Conservation (phyloP, 1,139 yeast genomes). For the Trichomonascaceae sp. region DNA sequence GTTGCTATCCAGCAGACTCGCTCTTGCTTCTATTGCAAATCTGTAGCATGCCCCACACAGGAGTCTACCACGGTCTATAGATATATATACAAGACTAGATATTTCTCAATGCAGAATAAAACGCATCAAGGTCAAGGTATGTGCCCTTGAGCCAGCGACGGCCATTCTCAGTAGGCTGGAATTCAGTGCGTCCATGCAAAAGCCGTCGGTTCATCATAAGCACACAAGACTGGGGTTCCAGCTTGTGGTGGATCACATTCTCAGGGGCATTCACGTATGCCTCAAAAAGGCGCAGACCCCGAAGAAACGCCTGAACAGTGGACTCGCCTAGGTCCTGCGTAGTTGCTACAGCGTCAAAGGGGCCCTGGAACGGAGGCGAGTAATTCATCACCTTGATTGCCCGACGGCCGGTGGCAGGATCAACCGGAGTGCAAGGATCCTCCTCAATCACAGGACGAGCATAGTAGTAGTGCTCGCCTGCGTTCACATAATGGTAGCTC, state of each 20-base stretch:
- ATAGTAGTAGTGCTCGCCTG: constrained; percentile 50
- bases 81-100: too few relatives aligned
- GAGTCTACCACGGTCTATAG: too few relatives aligned
- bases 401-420: constrained; percentile 19
- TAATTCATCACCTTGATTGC: constrained; percentile 51
- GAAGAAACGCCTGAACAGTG: constrained; percentile 38
- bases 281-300: constrained; percentile 53
- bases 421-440: constrained; percentile 27
- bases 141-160: constrained; percentile 69
- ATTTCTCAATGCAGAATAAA: constrained; percentile 48
- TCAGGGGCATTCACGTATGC: constrained; percentile 39
- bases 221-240: constrained; percentile 53
- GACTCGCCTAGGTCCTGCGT: constrained; percentile 13
- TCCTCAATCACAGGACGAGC: constrained; percentile 57
- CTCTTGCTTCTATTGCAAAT: too few relatives aligned
- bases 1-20: too few relatives aligned
- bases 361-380: constrained; percentile 82
- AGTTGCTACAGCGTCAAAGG: constrained; percentile 36
- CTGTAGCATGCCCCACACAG: too few relatives aligned
- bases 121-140: constrained; percentile 63
- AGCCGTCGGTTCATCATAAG: constrained; percentile 63
- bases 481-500: constrained; percentile 57
- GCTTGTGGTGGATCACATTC: constrained; percentile 44
- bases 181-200: constrained; percentile 55
- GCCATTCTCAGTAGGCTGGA: constrained; percentile 36